Evolutionary conservation across 495 filamentous ascomycete genomes (phyloP).

Genomic region (Cudoniella acicularis): DNA sequence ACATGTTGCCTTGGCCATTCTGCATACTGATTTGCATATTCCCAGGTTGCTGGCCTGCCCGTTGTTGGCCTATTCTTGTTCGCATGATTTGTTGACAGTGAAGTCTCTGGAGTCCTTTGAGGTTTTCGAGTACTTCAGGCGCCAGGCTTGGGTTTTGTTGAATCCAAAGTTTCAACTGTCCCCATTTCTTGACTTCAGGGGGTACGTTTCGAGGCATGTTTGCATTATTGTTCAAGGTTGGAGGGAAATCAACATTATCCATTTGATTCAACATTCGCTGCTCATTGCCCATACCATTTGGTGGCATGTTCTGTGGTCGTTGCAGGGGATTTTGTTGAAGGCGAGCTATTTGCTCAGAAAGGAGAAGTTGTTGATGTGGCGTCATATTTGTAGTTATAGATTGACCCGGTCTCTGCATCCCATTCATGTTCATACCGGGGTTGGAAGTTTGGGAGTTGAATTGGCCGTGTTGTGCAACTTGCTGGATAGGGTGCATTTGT

Average conservation of each 20-base stretch:
- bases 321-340: constrained; percentile 22
- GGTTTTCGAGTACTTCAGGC: constrained; percentile 36
- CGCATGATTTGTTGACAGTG: constrained; percentile 44
- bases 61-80: constrained; percentile 23
- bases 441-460: constrained; percentile 32
- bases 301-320: constrained; percentile 4
- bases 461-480: constrained; percentile 29
- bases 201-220: constrained; percentile 45
- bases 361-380: constrained; percentile 31
- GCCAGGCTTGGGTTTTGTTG: constrained; percentile 40
- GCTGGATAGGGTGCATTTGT: constrained; percentile 20
- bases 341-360: constrained; percentile 32
- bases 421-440: constrained; percentile 22
- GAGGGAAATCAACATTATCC: constrained; percentile 23
- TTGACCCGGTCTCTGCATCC: constrained; percentile 26
- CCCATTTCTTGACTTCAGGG: constrained; percentile 65
- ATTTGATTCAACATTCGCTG: constrained; percentile 16
- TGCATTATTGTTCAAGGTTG: constrained; percentile 5
- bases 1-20: constrained; percentile 28
- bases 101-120: constrained; percentile 49
- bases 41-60: constrained; percentile 14
- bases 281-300: neutral
- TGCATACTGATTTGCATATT: constrained; percentile 37
- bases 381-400: constrained; percentile 31
- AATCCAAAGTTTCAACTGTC: constrained; percentile 63